phyloP scores from a whole-genome alignment of 2,329 filamentous ascomycete species.

The Huntiella moniliformis region DNA sequence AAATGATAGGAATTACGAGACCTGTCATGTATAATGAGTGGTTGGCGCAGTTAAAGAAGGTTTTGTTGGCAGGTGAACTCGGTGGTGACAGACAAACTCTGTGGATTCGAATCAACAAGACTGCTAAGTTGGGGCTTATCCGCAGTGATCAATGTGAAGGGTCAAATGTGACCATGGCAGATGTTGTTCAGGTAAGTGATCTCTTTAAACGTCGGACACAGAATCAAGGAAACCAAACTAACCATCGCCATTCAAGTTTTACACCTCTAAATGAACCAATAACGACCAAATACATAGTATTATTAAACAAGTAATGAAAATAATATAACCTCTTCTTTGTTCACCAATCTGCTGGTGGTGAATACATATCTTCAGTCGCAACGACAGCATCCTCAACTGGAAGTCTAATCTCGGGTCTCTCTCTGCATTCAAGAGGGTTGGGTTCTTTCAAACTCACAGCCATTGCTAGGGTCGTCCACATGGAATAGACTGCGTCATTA shows the following conservation, averaged over 20 bases:
- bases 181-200: conserved; percentile 41
- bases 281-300: too few species aligned
- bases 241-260: conserved; percentile 8
- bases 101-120: conserved; percentile 52
- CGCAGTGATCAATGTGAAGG: conserved; percentile 40
- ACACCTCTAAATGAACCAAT: conserved; percentile 19
- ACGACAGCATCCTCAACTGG: too few species aligned
- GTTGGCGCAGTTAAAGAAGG: conserved; percentile 50
- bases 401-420: not conserved
- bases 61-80: conserved; percentile 48
- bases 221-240: not conserved
- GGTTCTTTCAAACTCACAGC: conserved; percentile 2
- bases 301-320: too few species aligned
- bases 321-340: too few species aligned
- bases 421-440: too few species aligned
- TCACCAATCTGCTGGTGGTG: too few species aligned
- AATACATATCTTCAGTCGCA: too few species aligned
- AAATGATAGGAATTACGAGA: conserved; percentile 57
- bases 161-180: conserved; percentile 48
- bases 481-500: conserved; percentile 67
- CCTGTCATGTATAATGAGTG: conserved; percentile 61
- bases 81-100: conserved; percentile 64
- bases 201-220: not conserved
- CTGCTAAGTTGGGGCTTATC: conserved; percentile 53
- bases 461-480: conserved; percentile 49